Base-by-base conservation (phyloP, 192 early-diverging fungal species). In the Rhizoclosmatium globosum region DNA sequence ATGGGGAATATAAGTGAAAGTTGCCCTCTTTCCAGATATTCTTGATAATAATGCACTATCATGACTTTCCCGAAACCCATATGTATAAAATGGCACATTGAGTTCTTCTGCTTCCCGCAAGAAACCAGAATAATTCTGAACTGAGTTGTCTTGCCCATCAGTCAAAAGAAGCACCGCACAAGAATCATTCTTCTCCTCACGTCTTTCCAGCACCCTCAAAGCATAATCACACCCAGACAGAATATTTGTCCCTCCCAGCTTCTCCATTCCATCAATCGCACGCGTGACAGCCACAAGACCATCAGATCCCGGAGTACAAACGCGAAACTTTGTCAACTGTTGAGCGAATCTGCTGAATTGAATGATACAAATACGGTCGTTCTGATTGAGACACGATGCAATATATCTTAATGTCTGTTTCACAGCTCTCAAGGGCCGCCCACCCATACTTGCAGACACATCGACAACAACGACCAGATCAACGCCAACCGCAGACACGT, bases 391-490 rank as follows among this genome's bases (percentile, higher is more conserved):
- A 19, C 60, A 46, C 7, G 13, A n/a, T 41, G 48, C 39, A 38
- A 79, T 21, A 69, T 73, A 79, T 7, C 15, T 19, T 6, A 79
- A 59, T 39, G 78, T 73, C 7, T 13, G 6, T 43, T 73, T 50
- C 38, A 79, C 78, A 58, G 38, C 41, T 9, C n/a, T 42, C 44
- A 79, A 7, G 50, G 72, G 72, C 1, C 1, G 19, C 2, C 78
- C 78, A 15, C 23, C 2, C 78, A 79, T 79, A 15, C 69, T 74
- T 9, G 69, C 78, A 45, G 78, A 79, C 41, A 79, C 78, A 45
- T 79, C 78, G 48, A 79, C 57, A 15, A 53, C 47, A 4, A 70
- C 70, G n/a, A 79, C 70, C n/a, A 74, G 48, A 42, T 79, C 78
- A 9, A 79, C 42, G 6, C 64, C 11, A 11, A 58, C 65, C 19